phyloP scores from a whole-genome alignment of 106 monocot species.

The Xerophyta viscosa region DNA sequence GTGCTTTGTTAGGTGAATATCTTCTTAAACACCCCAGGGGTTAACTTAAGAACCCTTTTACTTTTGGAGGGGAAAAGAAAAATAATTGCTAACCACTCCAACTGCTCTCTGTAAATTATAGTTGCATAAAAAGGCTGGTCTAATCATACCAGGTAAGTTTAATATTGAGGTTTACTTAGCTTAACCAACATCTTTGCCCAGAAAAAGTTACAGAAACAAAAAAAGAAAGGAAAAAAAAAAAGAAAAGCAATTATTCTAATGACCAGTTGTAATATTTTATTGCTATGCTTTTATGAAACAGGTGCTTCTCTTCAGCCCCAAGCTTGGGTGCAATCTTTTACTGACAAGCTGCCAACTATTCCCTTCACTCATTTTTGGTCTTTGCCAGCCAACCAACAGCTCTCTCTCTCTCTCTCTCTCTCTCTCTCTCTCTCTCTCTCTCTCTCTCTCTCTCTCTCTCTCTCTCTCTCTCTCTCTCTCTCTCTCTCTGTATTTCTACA shows the following conservation, averaged over 20 bases:
- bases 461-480: too few species aligned
- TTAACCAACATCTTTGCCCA: not conserved
- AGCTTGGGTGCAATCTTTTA: slow-evolving; percentile 12
- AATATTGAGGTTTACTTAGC: not conserved
- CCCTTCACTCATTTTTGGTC: slow-evolving; percentile 8
- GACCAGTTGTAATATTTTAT: not conserved
- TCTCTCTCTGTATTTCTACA: too few species aligned
- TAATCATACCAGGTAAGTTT: slow-evolving; percentile 1
- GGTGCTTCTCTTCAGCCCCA: slow-evolving; percentile 30
- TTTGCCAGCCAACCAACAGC: slow-evolving; percentile 16
- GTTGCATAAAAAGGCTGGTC: slow-evolving; percentile 4
- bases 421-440: too few species aligned
- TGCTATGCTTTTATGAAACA: slow-evolving; percentile 9
- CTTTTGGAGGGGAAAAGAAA: not conserved
- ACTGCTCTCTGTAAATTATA: slow-evolving; percentile 31
- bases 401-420: slow-evolving; percentile 8
- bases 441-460: too few species aligned
- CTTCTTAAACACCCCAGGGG: not conserved
- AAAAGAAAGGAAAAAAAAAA: too few species aligned
- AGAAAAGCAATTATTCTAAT: slow-evolving; percentile 12
- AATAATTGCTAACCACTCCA: slow-evolving; percentile 35
- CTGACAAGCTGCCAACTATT: slow-evolving; percentile 29
- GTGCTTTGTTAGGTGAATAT: too few species aligned
- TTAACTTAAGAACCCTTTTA: not conserved
- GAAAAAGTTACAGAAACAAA: not conserved